phyloP scores from a whole-genome alignment of 2,329 filamentous ascomycete species.

The Neurospora crassa region DNA sequence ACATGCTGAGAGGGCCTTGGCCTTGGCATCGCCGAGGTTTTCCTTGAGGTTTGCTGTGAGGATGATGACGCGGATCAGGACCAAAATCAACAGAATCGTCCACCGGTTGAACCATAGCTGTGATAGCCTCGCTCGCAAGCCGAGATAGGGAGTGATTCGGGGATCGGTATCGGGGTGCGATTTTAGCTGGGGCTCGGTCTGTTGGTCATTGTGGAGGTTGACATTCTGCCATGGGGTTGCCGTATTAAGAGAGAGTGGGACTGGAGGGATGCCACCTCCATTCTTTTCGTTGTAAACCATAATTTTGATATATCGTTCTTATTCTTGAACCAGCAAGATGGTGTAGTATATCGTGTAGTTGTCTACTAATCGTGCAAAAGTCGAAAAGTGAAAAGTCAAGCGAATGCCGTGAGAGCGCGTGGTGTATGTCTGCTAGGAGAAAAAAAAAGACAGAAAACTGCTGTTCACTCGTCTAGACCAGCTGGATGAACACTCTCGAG shows the following conservation, averaged over 20 bases:
- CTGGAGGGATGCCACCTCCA: conserved; percentile 17
- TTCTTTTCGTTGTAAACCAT: conserved; percentile 21
- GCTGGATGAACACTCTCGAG: conserved; percentile 6
- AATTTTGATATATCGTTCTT: conserved; percentile 2
- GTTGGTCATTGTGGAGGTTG: conserved; percentile 26
- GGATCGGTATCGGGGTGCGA: conserved; percentile 45
- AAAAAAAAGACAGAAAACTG: background rate
- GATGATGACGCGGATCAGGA: conserved; percentile 73
- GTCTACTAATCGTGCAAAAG: background rate
- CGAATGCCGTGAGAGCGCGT: background rate
- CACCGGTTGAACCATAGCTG: conserved; percentile 97
- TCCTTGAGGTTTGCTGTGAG: conserved; percentile 63
- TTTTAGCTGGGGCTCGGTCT: conserved; percentile 21
- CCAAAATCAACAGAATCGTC: conserved; percentile 81
- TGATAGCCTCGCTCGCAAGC: conserved; percentile 78
- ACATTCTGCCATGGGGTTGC: conserved; percentile 24
- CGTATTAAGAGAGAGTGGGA: conserved; percentile 22
- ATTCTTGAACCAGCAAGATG: conserved; percentile 5
- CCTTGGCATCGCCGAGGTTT: conserved; percentile 66
- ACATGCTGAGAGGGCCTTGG: conserved; percentile 79
- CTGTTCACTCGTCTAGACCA: conserved; percentile 9
- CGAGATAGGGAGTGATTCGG: conserved; percentile 81
- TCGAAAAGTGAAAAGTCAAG: background rate
- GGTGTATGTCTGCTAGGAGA: conserved; percentile 2
- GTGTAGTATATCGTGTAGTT: background rate